These are phyloP conservation scores for Didymella pinodella DNA, from an alignment of 2,329 filamentous ascomycete species.

Conservation along the genomic window DNA sequence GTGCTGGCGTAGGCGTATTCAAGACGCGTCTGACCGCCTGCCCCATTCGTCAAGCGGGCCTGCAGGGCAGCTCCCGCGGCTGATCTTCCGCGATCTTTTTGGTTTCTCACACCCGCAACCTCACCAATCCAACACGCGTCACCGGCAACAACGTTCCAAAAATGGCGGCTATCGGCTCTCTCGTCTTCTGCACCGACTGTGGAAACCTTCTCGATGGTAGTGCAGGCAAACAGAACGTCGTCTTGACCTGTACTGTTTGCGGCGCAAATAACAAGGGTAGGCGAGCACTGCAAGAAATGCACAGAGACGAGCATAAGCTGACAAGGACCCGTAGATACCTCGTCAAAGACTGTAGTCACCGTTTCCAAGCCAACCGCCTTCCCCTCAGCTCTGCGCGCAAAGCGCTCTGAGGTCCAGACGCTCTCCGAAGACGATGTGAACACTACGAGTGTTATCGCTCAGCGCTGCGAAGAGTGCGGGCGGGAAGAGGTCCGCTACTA, in stretches of 20 bases:
- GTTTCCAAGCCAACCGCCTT: conserved; percentile 89
- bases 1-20: conserved; percentile 16
- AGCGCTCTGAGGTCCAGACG: conserved; percentile 84
- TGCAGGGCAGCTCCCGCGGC: conserved; percentile 23
- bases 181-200: conserved; percentile 93
- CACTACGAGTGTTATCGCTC: conserved; percentile 72
- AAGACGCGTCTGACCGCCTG: conserved; percentile 43
- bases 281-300: conserved; percentile 4
- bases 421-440: conserved; percentile 79
- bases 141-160: conserved; percentile 28
- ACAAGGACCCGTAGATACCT: conserved; percentile 36
- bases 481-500: conserved; percentile 84
- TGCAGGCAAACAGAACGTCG: conserved; percentile 76
- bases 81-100: conserved; percentile 33
- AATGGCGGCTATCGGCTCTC: conserved; percentile 89
- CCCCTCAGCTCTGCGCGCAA: conserved; percentile 85
- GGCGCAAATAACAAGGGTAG: conserved; percentile 83
- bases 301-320: conserved; percentile 5
- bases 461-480: conserved; percentile 82
- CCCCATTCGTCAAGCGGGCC: conserved; percentile 28
- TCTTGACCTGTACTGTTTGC: conserved; percentile 85
- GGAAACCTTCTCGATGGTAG: conserved; percentile 87
- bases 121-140: conserved; percentile 9
- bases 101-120: conserved; percentile 22
- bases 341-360: conserved; percentile 77